phyloP scores from a whole-genome alignment of 306 rosid genomes.

The Castanopsis chinensis region DNA sequence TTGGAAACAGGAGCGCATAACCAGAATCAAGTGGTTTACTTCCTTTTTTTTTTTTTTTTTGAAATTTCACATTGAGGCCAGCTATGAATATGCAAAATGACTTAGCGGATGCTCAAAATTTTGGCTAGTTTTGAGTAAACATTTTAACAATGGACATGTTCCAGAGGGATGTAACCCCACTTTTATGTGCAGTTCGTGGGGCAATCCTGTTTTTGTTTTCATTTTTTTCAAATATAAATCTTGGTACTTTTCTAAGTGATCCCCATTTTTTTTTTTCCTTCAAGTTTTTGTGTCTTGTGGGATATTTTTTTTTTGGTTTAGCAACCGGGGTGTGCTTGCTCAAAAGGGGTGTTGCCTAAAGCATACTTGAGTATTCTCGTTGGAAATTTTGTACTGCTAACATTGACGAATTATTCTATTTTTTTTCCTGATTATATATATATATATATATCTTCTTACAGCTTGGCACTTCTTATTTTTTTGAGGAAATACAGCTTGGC shows the following conservation, averaged over 20 bases:
- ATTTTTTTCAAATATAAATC: no score
- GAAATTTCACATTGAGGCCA: conserved; percentile 39
- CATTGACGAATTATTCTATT: neutral
- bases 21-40: conserved; percentile 42
- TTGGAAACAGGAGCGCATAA: conserved; percentile 40
- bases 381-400: neutral
- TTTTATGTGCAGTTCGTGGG: conserved; percentile 25
- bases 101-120: conserved; percentile 53
- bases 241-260: conserved; percentile 33
- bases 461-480: neutral
- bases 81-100: conserved; percentile 31
- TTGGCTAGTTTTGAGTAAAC: conserved; percentile 52
- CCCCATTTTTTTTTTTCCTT: conserved; percentile 15
- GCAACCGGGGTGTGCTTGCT: conserved; percentile 8
- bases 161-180: conserved; percentile 25
- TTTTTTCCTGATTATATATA: neutral
- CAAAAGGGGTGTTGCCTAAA: conserved; percentile 1
- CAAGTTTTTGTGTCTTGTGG: conserved; percentile 5
- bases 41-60: conserved; percentile 23
- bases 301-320: conserved; percentile 24
- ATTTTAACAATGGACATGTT: conserved; percentile 38
- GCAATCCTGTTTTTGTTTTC: conserved; percentile 32
- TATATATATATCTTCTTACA: neutral
- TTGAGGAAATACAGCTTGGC: no score
- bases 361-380: neutral